phyloP scores from a whole-genome alignment of 306 rosid species.

The Prunus campanulata region DNA sequence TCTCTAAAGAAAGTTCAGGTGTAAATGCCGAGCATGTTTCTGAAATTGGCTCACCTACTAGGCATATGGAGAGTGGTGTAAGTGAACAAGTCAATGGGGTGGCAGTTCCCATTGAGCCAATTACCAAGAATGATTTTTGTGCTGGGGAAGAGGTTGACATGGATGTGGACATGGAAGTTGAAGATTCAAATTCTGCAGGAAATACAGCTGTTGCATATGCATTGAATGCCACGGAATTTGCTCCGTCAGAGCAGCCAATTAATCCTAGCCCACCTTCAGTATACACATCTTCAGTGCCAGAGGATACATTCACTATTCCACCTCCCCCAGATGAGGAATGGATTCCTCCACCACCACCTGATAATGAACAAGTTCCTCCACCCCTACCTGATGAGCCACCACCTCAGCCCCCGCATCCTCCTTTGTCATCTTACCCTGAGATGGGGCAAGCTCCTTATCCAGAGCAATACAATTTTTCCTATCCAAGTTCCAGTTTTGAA shows the following conservation, averaged over 20 bases:
- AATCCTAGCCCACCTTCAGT: constrained; percentile 33
- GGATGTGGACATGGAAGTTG: constrained; percentile 99
- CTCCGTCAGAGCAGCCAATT: constrained; percentile 36
- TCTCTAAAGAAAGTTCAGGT: constrained; percentile 15
- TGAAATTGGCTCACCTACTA: constrained; percentile 26
- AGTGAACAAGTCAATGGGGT: constrained; percentile 39
- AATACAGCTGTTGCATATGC: constrained; percentile 26
- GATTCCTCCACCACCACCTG: constrained; percentile 99
- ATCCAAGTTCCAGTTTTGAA: constrained; percentile 50
- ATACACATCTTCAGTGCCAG: constrained; percentile 29
- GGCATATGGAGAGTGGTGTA: constrained; percentile 24
- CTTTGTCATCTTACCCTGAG: constrained; percentile 59
- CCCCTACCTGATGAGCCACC: constrained; percentile 88
- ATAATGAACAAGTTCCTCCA: constrained; percentile 77
- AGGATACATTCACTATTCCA: constrained; percentile 50
- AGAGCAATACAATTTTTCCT: constrained; percentile 52
- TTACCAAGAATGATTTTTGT: constrained; percentile 30
- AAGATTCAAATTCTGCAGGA: constrained; percentile 56
- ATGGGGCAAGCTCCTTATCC: constrained; percentile 55
- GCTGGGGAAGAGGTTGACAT: constrained; percentile 81
- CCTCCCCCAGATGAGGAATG: constrained; percentile 94
- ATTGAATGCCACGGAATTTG: constrained; percentile 27
- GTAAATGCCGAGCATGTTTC: constrained; percentile 34
- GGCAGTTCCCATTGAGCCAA: constrained; percentile 38
- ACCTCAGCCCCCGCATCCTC: constrained; percentile 42